Evolutionary conservation across 768 basidiomycete genomes (phyloP), one percentile per base, ranked within the genome.

Genomic region (Termitomyces sp.): DNA sequence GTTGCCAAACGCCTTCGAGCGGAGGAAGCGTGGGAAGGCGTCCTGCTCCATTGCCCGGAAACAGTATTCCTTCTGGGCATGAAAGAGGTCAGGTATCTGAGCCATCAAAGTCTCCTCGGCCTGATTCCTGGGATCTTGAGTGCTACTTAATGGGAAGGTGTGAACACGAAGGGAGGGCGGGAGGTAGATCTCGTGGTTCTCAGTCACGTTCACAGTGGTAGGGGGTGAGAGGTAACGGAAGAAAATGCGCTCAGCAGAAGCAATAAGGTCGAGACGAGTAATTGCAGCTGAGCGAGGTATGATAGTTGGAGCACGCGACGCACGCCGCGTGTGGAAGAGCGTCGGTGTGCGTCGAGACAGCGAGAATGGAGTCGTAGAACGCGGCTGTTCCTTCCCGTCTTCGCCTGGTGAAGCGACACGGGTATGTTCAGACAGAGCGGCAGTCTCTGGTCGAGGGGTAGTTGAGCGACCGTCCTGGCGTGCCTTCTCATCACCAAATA

Each of bases 1-100:
- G 72, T 98, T 99, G 31, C 94, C 93, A 68, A 98, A 98, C n/a
- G 95, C 95, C 75, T 98, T 99, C 2, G 93, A 88, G 59, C 97
- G 83, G 50, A 99, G 78, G 81, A 99, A 98, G 6, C 96, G 83
- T 45, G 92, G 93, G 76, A 92, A 94, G 18, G 92, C 93, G 64
- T 94, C 92, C 73, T 95, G 93, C 67, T 97, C 95, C 88, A 98
- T 94, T 0, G 93, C 92, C 48, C 91, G 84, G 81, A 95, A 96
- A 69, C 93, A 93, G 69, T 96, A 97, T 69, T 97, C 94, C 77
- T 98, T 98, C 77, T 98, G 96, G 0, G 87, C 78, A 70, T 98
- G 93, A 79, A 97, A 98, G 78, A 98, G 89, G 70, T 99, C 97
- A 15, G 97, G 97, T 49, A 93, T 83, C 62, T 93, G 88, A 0